phyloP scores from a whole-genome alignment of 768 basidiomycete species.

The Collybiopsis confluens region DNA sequence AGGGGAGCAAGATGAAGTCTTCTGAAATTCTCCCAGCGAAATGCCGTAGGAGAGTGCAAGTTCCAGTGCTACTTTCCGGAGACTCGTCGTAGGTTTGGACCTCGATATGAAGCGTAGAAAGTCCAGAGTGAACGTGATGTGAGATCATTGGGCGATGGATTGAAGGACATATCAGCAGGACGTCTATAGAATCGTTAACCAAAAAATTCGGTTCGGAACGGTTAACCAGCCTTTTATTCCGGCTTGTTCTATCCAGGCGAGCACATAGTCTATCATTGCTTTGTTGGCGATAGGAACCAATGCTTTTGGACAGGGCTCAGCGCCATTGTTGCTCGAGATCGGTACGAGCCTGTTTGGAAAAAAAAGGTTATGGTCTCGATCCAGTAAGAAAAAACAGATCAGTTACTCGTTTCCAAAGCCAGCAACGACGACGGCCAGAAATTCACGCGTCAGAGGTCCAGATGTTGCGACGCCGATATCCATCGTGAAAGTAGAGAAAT shows the following conservation, averaged over 20 bases:
- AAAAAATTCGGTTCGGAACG: slow-evolving; percentile 6
- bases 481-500: slow-evolving; percentile 33
- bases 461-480: slow-evolving; percentile 56
- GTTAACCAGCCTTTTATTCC: slow-evolving; percentile 68
- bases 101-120: slow-evolving; percentile 67
- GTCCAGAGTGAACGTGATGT: slow-evolving; percentile 70
- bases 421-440: slow-evolving; percentile 82
- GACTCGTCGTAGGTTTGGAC: slow-evolving; percentile 79
- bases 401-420: slow-evolving; percentile 88
- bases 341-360: slow-evolving; percentile 55
- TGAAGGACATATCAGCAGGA: slow-evolving; percentile 80
- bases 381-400: slow-evolving; percentile 17
- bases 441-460: slow-evolving; percentile 63
- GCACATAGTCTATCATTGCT: slow-evolving; percentile 79
- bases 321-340: slow-evolving; percentile 73
- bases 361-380: slow-evolving; percentile 13
- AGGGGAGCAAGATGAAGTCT: slow-evolving; percentile 88
- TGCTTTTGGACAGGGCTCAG: slow-evolving; percentile 82
- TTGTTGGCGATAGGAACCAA: slow-evolving; percentile 84
- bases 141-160: slow-evolving; percentile 72
- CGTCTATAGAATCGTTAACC: slow-evolving; percentile 46
- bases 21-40: slow-evolving; percentile 70
- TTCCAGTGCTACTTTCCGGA: slow-evolving; percentile 60
- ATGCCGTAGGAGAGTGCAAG: slow-evolving; percentile 71
- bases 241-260: slow-evolving; percentile 84